Percentiles rank a stretch among this genome's conserved stretches.
phyloP scores from a whole-genome alignment of 108 stramenopile genomes.

The Cyclotella sp. region DNA sequence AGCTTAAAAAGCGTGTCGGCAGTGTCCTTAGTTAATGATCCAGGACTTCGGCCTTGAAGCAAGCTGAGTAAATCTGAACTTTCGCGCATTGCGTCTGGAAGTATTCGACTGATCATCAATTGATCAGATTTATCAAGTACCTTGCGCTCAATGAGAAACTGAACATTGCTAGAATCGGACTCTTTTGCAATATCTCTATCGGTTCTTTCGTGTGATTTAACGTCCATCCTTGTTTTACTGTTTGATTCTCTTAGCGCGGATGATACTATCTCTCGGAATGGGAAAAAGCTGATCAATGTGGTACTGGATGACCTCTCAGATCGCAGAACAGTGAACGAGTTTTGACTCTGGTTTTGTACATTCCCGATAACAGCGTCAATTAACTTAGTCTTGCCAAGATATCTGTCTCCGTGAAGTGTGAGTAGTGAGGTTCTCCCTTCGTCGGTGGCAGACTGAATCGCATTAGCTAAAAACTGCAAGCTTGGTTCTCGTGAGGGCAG shows the following conservation, averaged over 20 bases:
- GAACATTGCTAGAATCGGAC: slow-evolving; percentile 9
- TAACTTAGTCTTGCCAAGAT: slow-evolving; percentile 41
- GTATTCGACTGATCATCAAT: slow-evolving; percentile 45
- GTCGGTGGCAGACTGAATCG: slow-evolving; percentile 26
- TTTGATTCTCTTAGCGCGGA: slow-evolving; percentile 39
- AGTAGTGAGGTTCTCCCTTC: slow-evolving; percentile 30
- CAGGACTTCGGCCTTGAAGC: slow-evolving; percentile 32
- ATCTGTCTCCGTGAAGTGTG: slow-evolving; percentile 30
- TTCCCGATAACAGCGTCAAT: slow-evolving; percentile 23
- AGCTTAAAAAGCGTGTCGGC: slow-evolving; percentile 39
- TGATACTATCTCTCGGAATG: slow-evolving; percentile 37
- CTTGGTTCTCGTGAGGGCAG: slow-evolving; percentile 37
- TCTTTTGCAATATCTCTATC: slow-evolving; percentile 5
- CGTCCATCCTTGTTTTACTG: slow-evolving; percentile 8
- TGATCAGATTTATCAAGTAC: slow-evolving; percentile 47
- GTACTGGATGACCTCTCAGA: slow-evolving; percentile 31
- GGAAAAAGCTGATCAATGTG: slow-evolving; percentile 30
- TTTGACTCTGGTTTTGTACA: slow-evolving; percentile 21
- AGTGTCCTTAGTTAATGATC: slow-evolving; percentile 33
- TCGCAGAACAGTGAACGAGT: slow-evolving; percentile 33
- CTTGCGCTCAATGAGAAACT: slow-evolving; percentile 34
- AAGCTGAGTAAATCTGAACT: slow-evolving; percentile 38
- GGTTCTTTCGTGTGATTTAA: not conserved
- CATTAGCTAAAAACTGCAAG: slow-evolving; percentile 26
- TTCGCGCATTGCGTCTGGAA: slow-evolving; percentile 32